These are phyloP conservation scores for Fagus crenata DNA, from an alignment of 306 rosid species.

Conservation along the genomic window DNA sequence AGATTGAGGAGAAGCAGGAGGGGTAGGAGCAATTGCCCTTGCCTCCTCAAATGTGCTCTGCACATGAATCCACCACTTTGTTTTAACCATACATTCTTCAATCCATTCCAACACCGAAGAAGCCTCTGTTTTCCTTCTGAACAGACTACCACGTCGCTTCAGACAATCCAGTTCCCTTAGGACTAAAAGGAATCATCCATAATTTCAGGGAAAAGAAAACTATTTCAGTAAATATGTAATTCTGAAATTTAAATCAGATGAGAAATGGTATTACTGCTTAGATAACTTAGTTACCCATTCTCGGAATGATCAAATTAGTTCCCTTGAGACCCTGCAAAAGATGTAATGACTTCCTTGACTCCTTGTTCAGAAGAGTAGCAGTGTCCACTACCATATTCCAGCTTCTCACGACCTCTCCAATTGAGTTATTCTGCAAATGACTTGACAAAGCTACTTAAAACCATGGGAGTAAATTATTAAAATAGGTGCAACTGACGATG, in stretches of 20 bases:
- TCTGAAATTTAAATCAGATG: conserved; percentile 1
- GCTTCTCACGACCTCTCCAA: conserved; percentile 40
- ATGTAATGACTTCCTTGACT: conserved; percentile 75
- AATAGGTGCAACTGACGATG: neutral
- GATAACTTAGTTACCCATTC: conserved; percentile 50
- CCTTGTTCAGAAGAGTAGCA: conserved; percentile 71
- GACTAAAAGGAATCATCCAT: conserved; percentile 39
- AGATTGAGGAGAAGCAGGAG: conserved; percentile 53
- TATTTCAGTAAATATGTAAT: neutral
- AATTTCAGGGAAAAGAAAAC: neutral
- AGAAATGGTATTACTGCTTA: neutral
- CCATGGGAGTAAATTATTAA: conserved; percentile 10
- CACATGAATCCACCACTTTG: conserved; percentile 80
- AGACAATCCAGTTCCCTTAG: conserved; percentile 60
- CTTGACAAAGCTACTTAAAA: conserved; percentile 14
- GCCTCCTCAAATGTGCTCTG: conserved; percentile 64
- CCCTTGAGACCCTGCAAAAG: conserved; percentile 80
- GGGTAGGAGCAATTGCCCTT: conserved; percentile 57
- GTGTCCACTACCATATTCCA: conserved; percentile 81
- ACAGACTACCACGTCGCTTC: conserved; percentile 50
- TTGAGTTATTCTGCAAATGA: conserved; percentile 45
- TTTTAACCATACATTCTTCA: conserved; percentile 60
- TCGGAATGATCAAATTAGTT: conserved; percentile 72
- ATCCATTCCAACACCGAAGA: conserved; percentile 71
- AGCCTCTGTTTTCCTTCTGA: conserved; percentile 62